Base-by-base conservation (phyloP, 139 green algal genomes). In the Chlamydomonas sp. region DNA sequence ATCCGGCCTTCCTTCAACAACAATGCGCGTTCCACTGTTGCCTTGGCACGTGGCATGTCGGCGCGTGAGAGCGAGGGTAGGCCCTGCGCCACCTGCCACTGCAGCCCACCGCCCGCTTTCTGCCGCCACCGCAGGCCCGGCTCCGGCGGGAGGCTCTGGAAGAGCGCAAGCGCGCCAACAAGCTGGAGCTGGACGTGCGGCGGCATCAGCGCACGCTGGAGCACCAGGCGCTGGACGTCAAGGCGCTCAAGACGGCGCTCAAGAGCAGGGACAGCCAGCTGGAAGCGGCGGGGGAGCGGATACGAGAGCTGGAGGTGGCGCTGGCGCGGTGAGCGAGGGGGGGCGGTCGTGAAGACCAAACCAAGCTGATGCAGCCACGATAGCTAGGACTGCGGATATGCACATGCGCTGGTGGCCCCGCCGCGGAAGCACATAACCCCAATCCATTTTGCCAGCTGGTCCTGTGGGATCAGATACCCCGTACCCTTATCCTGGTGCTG, bases 121-220 rank as follows among this genome's bases (percentile, higher is more conserved):
- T 49, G 74, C 31, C 74, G 12, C 63, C 5, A 57, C 0, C 2
- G 31, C 89, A 95, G 93, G 91, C 91, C 1, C 90, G 92, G 63
- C 80, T 95, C 68, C 82, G 93, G 57, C 89, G 91, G 6, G 90
- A 94, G 63, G 85, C 92, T 0, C 69, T 92, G 18, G 80, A 87
- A 57, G 83, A 92, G 63, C 85, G 89, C 64, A 93, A 93, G 86
- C 90, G 91, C 4, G 91, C 93, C 20, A 89, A 86, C 72, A 92
- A 94, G 88, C 75, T 90, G 58, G 91, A 94, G 64, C 69, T 92
- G 9, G 91, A 94, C 63, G n/a, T 90, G 59, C 84, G 83, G 68
- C 85, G 78, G 63, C 16, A 89, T 68, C 62, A 82, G 20, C 84
- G 90, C 3, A 68, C 91, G 80, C 64, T 79, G 15, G 89, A 94